phyloP scores from a whole-genome alignment of 1,284 basidiomycete species.

The Pyrrhoderma noxium region DNA sequence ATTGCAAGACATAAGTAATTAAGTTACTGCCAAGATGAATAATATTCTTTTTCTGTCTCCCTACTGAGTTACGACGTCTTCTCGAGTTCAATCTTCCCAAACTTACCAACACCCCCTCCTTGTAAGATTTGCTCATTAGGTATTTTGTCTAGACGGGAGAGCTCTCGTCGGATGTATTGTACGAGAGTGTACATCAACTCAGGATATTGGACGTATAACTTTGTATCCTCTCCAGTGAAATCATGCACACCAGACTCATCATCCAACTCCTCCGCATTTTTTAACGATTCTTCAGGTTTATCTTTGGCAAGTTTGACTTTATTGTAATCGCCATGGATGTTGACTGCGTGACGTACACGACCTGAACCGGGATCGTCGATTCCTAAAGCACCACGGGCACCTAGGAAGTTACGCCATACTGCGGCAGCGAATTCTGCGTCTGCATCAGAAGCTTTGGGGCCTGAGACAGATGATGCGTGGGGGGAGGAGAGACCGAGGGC shows the following conservation, averaged over 20 bases:
- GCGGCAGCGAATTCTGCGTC: constrained; percentile 83
- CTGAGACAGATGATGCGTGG: constrained; percentile 1
- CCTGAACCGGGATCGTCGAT: constrained; percentile 39
- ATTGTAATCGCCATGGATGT: constrained; percentile 55
- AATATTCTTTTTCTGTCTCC: neutral
- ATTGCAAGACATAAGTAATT: neutral
- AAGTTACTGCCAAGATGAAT: neutral
- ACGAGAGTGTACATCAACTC: constrained; percentile 72
- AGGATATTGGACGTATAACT: constrained; percentile 69
- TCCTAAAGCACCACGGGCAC: constrained; percentile 64
- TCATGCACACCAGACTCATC: constrained; percentile 70
- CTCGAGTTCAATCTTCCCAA: constrained; percentile 12
- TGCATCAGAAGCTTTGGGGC: constrained; percentile 29
- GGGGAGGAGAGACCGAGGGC: constrained; percentile 44
- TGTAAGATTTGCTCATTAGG: constrained; percentile 63
- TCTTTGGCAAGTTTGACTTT: constrained; percentile 44
- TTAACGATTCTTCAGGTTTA: constrained; percentile 39
- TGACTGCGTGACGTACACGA: constrained; percentile 36
- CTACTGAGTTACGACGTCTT: neutral
- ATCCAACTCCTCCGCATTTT: constrained; percentile 39
- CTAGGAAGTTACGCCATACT: constrained; percentile 90
- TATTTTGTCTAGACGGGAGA: constrained; percentile 63
- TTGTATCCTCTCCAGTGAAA: constrained; percentile 49
- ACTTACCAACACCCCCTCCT: constrained; percentile 26
- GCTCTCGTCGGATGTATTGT: constrained; percentile 74